Conservation (phyloP, 306 rosid genomes). For the Glycine latifolia region DNA sequence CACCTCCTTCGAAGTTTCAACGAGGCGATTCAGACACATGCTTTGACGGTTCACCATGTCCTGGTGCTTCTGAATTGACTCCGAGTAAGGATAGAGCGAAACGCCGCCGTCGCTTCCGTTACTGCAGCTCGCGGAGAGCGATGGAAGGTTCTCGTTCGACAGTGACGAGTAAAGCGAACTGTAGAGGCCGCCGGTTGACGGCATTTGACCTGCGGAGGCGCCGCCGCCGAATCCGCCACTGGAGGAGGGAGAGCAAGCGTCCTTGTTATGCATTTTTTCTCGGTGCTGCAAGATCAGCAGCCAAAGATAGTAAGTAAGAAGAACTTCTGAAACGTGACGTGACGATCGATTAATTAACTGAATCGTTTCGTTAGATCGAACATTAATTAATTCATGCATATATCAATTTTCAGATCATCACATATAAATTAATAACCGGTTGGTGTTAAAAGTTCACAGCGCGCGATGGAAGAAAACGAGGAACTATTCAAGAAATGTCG, state of each 20-base stretch:
- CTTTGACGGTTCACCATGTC: conserved; percentile 90
- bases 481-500: conserved; percentile 38
- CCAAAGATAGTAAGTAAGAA: not conserved
- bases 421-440: not conserved
- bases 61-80: conserved; percentile 77
- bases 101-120: conserved; percentile 12
- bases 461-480: conserved; percentile 1
- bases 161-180: conserved; percentile 59
- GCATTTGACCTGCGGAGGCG: conserved; percentile 46
- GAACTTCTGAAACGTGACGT: not conserved
- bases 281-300: conserved; percentile 34
- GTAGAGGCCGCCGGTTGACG: conserved; percentile 44
- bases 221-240: conserved; percentile 49
- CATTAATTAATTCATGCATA: not conserved
- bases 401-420: conserved; percentile 20
- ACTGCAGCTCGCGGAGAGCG: conserved; percentile 49
- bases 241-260: conserved; percentile 54
- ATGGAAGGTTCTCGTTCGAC: conserved; percentile 47
- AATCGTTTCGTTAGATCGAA: not conserved
- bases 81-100: conserved; percentile 50
- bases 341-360: conserved; percentile 25
- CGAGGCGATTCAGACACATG: conserved; percentile 77
- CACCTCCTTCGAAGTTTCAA: conserved; percentile 69
- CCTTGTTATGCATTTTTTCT: conserved; percentile 58
- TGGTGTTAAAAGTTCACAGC: not conserved